Evolutionary conservation across 75 land plant genomes (phyloP), one percentile per base, ranked within the genome.

Genomic region (Cupressus sempervirens): DNA sequence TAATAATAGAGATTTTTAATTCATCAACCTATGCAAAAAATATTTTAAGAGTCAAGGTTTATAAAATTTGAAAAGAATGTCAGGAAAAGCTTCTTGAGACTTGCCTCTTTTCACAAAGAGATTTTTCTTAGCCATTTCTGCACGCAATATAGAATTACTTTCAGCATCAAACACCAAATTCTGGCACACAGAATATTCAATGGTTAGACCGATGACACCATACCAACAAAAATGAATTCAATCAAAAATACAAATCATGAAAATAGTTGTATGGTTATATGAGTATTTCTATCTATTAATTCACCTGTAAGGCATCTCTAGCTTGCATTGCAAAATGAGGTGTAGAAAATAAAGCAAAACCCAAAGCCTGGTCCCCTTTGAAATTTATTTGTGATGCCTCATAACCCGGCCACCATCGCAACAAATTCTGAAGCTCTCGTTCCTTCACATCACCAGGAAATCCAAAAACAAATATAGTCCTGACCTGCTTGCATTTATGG

Each of bases 41-140:
- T 32, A 72, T 72, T 35, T 9, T 32, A 72, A 62, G 35, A 10
- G 15, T 82, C 26, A 1, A 34, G 26, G 10, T 29, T 53, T 7
- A 53, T 32, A 53, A 82, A 82, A 38, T 40, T 41, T 41, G 41
- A 10, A 41, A 79, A 40, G 7, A 23, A 70, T 41, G 9, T 26
- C 56, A 82, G 15, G 35, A 53, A 82, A 82, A 34, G 83, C 30
- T 82, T 82, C 23, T 16, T 15, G 40, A 14, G 23, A 54, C 83
- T 54, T 52, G 90, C 99, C 99, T 91, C 99, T 91, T 87, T 96
- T 98, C 48, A 98, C 93, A 85, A 94, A 96, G 5, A 98, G 90
- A 88, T 98, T 98, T 90, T 98, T 98, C 94, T 98, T 98, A 46
- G 99, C 99, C 99, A 98, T 98, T 88, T 98, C 99, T 10, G 94